Conservation (phyloP, 1,139 yeast genomes). For the Candida glucosophila region DNA sequence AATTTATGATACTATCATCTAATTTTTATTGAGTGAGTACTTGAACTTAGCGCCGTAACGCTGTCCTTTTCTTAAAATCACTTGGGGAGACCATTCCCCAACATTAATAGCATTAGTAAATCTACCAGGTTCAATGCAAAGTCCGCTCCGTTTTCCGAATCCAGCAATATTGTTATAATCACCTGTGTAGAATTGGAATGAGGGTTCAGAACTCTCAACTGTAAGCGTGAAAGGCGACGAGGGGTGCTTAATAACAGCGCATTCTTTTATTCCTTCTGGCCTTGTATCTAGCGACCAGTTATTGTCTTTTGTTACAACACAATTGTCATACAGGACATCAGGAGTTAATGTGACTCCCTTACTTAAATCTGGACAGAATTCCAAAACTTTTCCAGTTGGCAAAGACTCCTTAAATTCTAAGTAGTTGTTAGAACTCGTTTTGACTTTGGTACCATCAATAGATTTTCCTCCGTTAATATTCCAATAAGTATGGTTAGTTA, state of each 20-base stretch:
- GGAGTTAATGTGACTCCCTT: constrained; percentile 15
- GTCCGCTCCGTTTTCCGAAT: constrained; percentile 42
- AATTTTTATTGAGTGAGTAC: too few relatives aligned
- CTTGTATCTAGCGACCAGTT: constrained; percentile 37
- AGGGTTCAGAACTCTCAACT: constrained; percentile 55
- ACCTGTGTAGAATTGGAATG: constrained; percentile 63
- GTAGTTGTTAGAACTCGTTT: constrained; percentile 16
- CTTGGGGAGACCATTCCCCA: constrained; percentile 43
- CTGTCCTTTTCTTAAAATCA: constrained; percentile 43
- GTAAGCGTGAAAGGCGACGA: constrained; percentile 32
- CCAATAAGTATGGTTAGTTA: constrained; percentile 63
- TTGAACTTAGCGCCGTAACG: constrained; percentile 45
- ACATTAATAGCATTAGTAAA: constrained; percentile 48
- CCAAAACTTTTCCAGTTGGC: constrained; percentile 45
- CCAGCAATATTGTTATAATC: constrained; percentile 36
- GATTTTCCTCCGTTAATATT: constrained; percentile 22
- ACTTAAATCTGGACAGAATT: constrained; percentile 13
- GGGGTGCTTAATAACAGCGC: constrained; percentile 43
- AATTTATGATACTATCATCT: too few relatives aligned
- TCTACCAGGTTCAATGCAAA: constrained; percentile 59
- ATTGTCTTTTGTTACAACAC: constrained; percentile 37
- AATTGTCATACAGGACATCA: constrained; percentile 36
- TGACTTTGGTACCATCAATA: constrained; percentile 27
- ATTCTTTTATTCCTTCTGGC: constrained; percentile 18
- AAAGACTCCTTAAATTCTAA: constrained; percentile 32